Evolutionary conservation across 768 basidiomycete species (phyloP), one percentile per base, ranked within the genome.

Genomic region (Cyclocybe aegerita): DNA sequence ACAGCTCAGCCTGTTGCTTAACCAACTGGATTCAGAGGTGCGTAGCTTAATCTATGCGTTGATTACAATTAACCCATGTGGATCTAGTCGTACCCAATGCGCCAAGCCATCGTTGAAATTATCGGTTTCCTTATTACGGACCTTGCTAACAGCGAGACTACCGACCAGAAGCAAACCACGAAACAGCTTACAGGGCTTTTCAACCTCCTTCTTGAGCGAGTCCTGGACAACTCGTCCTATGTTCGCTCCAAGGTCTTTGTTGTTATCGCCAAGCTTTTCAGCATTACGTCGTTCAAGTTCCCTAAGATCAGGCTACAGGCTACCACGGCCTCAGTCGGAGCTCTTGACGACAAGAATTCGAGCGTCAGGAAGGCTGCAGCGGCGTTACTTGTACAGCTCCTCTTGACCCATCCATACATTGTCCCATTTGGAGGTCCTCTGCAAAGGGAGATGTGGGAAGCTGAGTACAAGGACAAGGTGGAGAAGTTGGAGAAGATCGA

Each of bases 21-120:
- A 80, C 12, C 95, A 98, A 59, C 73, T 98, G 10, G 96, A 99
- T 62, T 93, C 90, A 23, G 97, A 99, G 72, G 95, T 90, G 60
- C 7, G 73, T 39, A 47, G 33, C 8, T 10, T 12, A 50, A 4
- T 40, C 47, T 16, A 38, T 15, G 29, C 7, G 39, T 42, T 52
- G 29, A 14, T 36, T 37, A 10, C 5, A 14, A 23, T 43, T 16
- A 43, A 23, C 34, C 53, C 29, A 48, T 39, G 14, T 34, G 41
- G 32, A 23, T 14, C 10, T 59, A 97, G 93, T 86, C 94, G 0
- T 97, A 98, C 63, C 91, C 94, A 0, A 94, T 99, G 85, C 92
- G 97, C 37, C 88, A 93, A 74, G 92, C 93, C 1, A 77, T 99
- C 49, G 82, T 99, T 44, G 96, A 98, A 64, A 80, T 95, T 50